Evolutionary conservation across 306 rosid species (phyloP), one percentile per base, ranked within the genome.

Genomic region (Leucaena leucocephala): DNA sequence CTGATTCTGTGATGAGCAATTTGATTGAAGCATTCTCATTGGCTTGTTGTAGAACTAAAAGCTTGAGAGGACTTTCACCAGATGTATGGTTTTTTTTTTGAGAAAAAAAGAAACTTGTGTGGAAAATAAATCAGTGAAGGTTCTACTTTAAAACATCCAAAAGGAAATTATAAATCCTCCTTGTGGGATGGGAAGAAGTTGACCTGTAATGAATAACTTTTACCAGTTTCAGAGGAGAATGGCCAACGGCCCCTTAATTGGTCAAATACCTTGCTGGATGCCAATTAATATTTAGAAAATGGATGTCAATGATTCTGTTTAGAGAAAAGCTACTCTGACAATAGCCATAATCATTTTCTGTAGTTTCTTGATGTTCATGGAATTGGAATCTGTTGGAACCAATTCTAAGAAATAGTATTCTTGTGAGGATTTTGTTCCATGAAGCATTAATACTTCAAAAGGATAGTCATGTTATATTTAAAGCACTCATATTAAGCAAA

Each of bases 111-210:
- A 72, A 48, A 71, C 69, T 44, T 33, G 40, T 64, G 71, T 77
- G 76, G 71, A 75, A 87, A 82, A 61, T 76, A 80, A 82, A 64
- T 72, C 67, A 64, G 74, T 71, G 57, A 72, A 76, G 80, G 81
- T 86, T 79, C 76, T 81, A 79, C 62, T 83, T 83, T 68, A 64
- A 78, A 78, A 81, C 57, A 72, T 88, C 92, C 89, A 88, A 87
- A 77, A 71, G 86, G 82, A 84, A 81, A 85, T 75, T 84, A 76
- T 75, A 83, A 79, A 83, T 22, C 81, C 83, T 68, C 62, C 45
- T 75, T 54, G 72, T 59, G 62, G 76, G 65, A 68, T 65, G 68
- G 67, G 77, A n/a, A 43, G 59, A 67, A 75, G 82, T 75, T 48
- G 50, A 71, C 33, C 66, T 72, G 71, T 40, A 71, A 75, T 46